Conservation (phyloP, 208 protist genomes). For the Crithidia bombi region DNA sequence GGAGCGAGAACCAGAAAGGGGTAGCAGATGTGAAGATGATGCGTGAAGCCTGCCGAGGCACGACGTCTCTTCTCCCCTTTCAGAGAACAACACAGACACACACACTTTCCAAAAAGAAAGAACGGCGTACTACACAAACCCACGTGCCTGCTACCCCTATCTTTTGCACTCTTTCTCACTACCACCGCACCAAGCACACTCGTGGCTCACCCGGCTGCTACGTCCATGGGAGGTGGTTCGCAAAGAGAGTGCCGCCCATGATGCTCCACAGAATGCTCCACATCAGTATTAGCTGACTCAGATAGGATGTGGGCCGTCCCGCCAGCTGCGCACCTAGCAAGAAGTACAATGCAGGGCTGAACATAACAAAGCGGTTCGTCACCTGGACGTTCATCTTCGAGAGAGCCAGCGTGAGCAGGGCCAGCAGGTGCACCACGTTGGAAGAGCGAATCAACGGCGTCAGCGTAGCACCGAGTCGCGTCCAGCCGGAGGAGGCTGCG, state of each 20-base stretch:
- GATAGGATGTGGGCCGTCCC: constrained; percentile 25
- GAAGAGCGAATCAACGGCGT: constrained; percentile 47
- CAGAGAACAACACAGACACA: background rate
- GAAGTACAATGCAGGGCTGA: constrained; percentile 72
- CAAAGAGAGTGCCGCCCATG: constrained; percentile 65
- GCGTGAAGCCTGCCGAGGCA: too few relatives aligned
- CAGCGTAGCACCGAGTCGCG: background rate
- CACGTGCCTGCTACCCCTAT: too few relatives aligned
- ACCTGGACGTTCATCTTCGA: constrained; percentile 83
- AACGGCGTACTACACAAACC: background rate
- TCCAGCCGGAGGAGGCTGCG: background rate
- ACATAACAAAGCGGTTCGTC: constrained; percentile 75
- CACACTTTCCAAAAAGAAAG: constrained; percentile 10
- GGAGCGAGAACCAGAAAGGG: background rate
- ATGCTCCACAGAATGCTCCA: constrained; percentile 60
- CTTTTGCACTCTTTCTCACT: background rate
- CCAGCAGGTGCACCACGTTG: constrained; percentile 55
- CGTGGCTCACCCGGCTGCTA: constrained; percentile 5
- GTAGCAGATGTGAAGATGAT: background rate
- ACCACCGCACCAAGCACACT: too few relatives aligned
- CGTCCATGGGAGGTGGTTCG: constrained; percentile 84
- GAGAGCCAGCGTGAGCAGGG: constrained; percentile 48
- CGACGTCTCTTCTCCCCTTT: too few relatives aligned
- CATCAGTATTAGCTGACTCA: constrained; percentile 49
- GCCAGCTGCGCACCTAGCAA: constrained; percentile 56